Conservation (phyloP, 1,284 basidiomycete genomes). For the Trichosporon coremiiforme region DNA sequence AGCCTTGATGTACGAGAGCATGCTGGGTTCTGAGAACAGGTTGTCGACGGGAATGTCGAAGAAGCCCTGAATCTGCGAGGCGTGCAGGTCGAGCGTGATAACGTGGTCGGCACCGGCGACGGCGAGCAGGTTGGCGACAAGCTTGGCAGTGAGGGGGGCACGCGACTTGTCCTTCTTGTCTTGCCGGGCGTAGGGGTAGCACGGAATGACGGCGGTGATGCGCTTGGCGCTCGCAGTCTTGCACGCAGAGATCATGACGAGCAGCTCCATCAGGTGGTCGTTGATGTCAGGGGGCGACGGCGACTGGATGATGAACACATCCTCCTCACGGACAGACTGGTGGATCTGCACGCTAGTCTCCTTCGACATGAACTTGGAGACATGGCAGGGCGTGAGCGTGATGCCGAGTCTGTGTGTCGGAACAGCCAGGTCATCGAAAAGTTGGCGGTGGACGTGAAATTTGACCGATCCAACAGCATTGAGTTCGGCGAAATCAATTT, state of each 20-base stretch:
- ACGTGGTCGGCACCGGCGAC: conserved; percentile 98
- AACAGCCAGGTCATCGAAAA: conserved; percentile 12
- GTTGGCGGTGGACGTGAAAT: conserved; percentile 4
- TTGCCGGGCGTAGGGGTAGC: conserved; percentile 94
- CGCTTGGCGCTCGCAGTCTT: conserved; percentile 94
- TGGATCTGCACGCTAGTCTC: conserved; percentile 91
- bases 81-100: conserved; percentile 98
- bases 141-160: conserved; percentile 96
- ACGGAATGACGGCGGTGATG: conserved; percentile 97
- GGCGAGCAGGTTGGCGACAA: conserved; percentile 92
- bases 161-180: conserved; percentile 98
- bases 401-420: conserved; percentile 74
- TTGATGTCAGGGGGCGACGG: conserved; percentile 56
- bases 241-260: conserved; percentile 71
- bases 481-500: conserved; percentile 6
- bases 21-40: conserved; percentile 82
- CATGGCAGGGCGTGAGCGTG: conserved; percentile 82
- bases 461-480: conserved; percentile 5
- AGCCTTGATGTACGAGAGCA: conserved; percentile 86
- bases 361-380: conserved; percentile 94
- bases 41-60: conserved; percentile 99
- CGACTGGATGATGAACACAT: conserved; percentile 92
- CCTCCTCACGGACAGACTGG: conserved; percentile 94
- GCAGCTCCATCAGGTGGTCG: conserved; percentile 60
- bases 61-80: conserved; percentile 98